These are phyloP conservation scores for Curvularia spicifera DNA, from an alignment of 2,329 filamentous ascomycete genomes.

Conservation along the genomic window DNA sequence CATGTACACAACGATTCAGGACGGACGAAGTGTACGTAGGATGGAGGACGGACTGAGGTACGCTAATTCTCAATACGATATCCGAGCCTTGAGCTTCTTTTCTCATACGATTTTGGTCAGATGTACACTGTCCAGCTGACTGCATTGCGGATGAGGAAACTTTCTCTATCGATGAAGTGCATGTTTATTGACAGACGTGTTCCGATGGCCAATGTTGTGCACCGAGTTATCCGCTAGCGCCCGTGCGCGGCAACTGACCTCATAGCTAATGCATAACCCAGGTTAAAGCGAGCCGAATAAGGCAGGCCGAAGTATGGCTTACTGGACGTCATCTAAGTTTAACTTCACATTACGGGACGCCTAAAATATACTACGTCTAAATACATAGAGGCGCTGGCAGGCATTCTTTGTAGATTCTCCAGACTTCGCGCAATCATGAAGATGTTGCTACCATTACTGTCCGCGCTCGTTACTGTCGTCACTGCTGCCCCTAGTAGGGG, in stretches of 20 bases:
- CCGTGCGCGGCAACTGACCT: no score
- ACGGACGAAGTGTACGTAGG: constrained; percentile 60
- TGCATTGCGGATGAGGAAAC: not conserved
- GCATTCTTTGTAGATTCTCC: no score
- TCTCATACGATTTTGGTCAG: not conserved
- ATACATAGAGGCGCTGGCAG: not conserved
- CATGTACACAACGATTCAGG: constrained; percentile 63
- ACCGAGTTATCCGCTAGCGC: not conserved
- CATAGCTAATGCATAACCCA: not conserved
- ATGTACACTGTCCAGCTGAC: not conserved
- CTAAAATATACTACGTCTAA: not conserved
- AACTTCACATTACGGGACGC: not conserved
- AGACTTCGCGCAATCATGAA: not conserved
- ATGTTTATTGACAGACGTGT: not conserved
- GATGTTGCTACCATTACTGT: not conserved
- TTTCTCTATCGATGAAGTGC: not conserved
- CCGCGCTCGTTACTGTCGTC: not conserved
- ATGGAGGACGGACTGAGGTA: constrained; percentile 52
- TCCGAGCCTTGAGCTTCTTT: not conserved
- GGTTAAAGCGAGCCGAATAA: not conserved
- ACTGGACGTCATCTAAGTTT: not conserved
- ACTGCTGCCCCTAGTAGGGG: constrained; percentile 2
- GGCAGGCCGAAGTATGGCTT: not conserved
- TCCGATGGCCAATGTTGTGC: not conserved
- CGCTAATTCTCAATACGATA: not conserved